Conservation (phyloP, 163 green algal genomes). For the Volvox carteri region DNA sequence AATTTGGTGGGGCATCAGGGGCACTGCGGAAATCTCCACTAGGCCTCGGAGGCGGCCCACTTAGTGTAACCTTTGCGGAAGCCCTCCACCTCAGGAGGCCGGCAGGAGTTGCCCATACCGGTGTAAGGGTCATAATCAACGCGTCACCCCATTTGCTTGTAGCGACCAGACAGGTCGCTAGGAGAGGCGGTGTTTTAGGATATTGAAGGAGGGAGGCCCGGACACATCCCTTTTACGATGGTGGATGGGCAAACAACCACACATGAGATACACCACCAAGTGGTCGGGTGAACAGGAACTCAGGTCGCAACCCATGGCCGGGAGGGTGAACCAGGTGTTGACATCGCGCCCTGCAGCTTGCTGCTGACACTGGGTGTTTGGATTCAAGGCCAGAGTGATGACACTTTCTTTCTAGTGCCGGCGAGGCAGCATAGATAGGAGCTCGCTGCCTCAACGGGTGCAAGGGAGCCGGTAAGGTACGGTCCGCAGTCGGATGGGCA, state of each 20-base stretch:
- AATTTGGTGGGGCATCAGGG: not conserved
- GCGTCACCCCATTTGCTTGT: not conserved
- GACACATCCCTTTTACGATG: not conserved
- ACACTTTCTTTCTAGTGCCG: not conserved
- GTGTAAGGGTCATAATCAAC: not conserved
- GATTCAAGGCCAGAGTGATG: not conserved
- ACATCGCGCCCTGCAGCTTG: not conserved
- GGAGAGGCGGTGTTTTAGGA: not conserved
- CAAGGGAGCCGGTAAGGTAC: no score
- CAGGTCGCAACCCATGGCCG: not conserved
- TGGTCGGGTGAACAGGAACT: not conserved
- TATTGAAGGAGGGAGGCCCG: not conserved
- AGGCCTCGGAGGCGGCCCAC: not conserved
- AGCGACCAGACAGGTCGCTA: not conserved
- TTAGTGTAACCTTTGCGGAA: not conserved
- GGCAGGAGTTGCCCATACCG: not conserved
- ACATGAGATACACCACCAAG: not conserved
- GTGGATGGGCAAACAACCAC: not conserved
- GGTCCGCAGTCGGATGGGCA: no score
- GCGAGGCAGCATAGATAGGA: not conserved
- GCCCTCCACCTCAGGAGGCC: not conserved
- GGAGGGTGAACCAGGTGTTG: not conserved
- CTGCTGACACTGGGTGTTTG: not conserved
- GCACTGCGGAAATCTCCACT: not conserved
- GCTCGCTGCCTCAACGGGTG: not conserved